phyloP scores from a whole-genome alignment of 2,329 filamentous ascomycete species.

The Leptographium wingfieldii region DNA sequence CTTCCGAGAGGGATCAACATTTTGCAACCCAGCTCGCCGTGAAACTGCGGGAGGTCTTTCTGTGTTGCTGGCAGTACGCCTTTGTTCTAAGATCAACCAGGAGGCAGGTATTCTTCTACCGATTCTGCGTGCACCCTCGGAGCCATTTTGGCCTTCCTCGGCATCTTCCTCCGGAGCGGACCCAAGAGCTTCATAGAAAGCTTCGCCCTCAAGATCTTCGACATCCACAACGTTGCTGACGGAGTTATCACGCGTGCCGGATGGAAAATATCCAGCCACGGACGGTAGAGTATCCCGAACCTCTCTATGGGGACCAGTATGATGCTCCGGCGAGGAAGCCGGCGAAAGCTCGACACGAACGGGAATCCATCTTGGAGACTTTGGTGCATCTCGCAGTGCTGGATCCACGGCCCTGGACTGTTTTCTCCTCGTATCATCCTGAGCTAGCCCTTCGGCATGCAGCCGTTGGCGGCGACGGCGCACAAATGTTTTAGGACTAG shows the following conservation, averaged over 20 bases:
- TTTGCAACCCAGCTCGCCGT: conserved; percentile 20
- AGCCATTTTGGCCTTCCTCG: conserved; percentile 25
- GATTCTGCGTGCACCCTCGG: conserved; percentile 25
- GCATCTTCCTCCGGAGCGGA: conserved; percentile 3
- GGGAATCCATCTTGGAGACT: conserved; percentile 5
- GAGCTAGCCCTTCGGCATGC: neutral
- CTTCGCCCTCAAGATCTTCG: neutral
- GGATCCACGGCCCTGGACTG: conserved; percentile 3
- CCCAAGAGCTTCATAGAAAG: neutral
- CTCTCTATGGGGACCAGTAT: neutral
- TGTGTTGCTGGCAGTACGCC: conserved; percentile 17
- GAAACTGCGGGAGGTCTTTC: conserved; percentile 12
- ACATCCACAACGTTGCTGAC: too few relatives aligned
- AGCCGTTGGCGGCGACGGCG: conserved; percentile 10
- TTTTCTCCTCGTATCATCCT: conserved; percentile 9
- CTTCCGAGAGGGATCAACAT: conserved; percentile 26
- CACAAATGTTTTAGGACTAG: conserved; percentile 12
- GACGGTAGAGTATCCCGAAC: neutral
- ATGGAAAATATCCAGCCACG: neutral
- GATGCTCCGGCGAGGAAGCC: neutral
- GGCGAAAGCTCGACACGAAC: conserved; percentile 9
- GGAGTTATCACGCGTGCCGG: neutral
- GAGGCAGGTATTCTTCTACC: conserved; percentile 48
- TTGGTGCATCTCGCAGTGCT: neutral
- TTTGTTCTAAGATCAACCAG: conserved; percentile 50